Evolutionary conservation across 1,139 yeast genomes (phyloP).

Genomic region (Zygoascus meyerae): DNA sequence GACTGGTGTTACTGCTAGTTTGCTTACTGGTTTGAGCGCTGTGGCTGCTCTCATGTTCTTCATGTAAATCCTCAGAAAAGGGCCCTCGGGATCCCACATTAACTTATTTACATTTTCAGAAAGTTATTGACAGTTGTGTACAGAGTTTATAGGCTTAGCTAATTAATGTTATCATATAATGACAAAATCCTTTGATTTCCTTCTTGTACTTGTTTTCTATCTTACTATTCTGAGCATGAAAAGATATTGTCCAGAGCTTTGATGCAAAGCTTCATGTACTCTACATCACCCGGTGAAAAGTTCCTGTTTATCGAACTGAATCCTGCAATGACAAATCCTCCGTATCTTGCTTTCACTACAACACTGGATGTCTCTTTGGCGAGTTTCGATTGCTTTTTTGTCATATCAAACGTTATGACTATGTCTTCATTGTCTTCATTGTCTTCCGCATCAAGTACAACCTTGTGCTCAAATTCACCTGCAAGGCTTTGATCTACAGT

Average conservation of each 20-base stretch:
- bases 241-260: slow-evolving; percentile 29
- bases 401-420: slow-evolving; percentile 7
- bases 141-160: neutral
- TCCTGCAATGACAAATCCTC: slow-evolving; percentile 54
- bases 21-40: slow-evolving; percentile 1
- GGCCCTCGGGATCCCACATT: neutral
- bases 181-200: too few species aligned
- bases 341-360: slow-evolving; percentile 39
- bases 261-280: slow-evolving; percentile 38
- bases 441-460: neutral
- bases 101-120: neutral
- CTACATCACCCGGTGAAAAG: slow-evolving; percentile 42
- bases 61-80: neutral
- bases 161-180: neutral
- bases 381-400: neutral
- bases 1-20: neutral
- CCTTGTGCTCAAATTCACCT: slow-evolving; percentile 5
- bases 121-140: neutral
- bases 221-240: slow-evolving; percentile 1
- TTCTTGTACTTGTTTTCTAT: too few species aligned
- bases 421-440: neutral
- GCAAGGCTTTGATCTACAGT: neutral
- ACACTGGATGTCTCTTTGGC: neutral
- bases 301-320: slow-evolving; percentile 37
- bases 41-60: neutral